These are phyloP conservation scores for Moesziomyces sp. DNA, from an alignment of 1,284 basidiomycete species.

Conservation along the genomic window DNA sequence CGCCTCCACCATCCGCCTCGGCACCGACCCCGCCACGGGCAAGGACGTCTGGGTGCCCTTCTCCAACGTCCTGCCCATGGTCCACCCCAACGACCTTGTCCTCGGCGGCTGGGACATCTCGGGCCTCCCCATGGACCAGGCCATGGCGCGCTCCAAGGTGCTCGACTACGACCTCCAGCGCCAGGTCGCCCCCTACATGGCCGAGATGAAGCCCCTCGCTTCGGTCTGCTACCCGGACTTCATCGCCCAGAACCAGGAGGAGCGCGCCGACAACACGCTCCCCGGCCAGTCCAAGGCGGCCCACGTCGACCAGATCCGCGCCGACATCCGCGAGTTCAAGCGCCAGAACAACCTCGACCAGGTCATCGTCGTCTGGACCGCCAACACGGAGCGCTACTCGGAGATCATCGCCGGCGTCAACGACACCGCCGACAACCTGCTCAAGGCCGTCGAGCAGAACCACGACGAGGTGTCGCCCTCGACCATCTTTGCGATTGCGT, in stretches of 20 bases:
- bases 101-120: slow-evolving; percentile 98
- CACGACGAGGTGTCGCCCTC: slow-evolving; percentile 95
- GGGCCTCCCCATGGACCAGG: slow-evolving; percentile 82
- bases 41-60: slow-evolving; percentile 94
- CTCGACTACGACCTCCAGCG: slow-evolving; percentile 97
- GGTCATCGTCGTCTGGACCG: slow-evolving; percentile 94
- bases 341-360: slow-evolving; percentile 79
- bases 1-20: slow-evolving; percentile 92
- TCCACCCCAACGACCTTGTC: slow-evolving; percentile 97
- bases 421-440: slow-evolving; percentile 90
- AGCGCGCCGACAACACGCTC: slow-evolving; percentile 91
- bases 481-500: slow-evolving; percentile 92
- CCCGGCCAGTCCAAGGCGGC: slow-evolving; percentile 85
- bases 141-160: slow-evolving; percentile 92
- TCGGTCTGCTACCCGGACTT: slow-evolving; percentile 80
- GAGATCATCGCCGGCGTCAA: slow-evolving; percentile 94
- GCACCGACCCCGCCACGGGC: slow-evolving; percentile 81
- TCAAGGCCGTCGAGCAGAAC: slow-evolving; percentile 82
- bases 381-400: slow-evolving; percentile 98
- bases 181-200: slow-evolving; percentile 89
- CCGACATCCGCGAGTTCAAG: slow-evolving; percentile 95
- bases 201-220: slow-evolving; percentile 84
- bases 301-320: slow-evolving; percentile 91
- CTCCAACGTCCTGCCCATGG: slow-evolving; percentile 94
- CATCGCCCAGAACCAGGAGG: slow-evolving; percentile 97